Evolutionary conservation across 352 stramenopile species (phyloP).

Genomic region (Globisporangium carolinianum): DNA sequence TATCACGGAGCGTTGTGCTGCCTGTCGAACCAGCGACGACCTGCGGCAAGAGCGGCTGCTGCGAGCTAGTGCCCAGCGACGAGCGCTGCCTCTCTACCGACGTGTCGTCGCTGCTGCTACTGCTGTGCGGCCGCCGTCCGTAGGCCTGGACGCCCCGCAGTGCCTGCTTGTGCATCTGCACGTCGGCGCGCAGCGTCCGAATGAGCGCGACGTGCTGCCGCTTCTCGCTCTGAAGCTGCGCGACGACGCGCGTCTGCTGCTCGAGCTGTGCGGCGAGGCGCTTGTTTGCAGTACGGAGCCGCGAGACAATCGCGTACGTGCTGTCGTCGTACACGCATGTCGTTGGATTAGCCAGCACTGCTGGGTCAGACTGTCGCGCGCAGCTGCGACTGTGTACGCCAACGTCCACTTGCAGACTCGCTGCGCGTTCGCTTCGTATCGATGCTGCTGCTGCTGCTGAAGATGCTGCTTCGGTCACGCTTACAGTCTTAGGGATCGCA

Average conservation of each 20-base stretch:
- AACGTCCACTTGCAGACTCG: not conserved
- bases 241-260: conserved; percentile 41
- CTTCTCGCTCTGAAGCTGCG: conserved; percentile 41
- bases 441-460: no score
- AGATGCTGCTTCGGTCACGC: no score
- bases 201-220: conserved; percentile 35
- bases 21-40: not conserved
- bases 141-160: conserved; percentile 22
- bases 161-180: conserved; percentile 43
- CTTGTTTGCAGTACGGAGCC: conserved; percentile 42
- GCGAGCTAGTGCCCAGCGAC: no score
- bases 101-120: no score
- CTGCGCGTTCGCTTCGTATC: no score
- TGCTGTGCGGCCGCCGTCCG: not conserved
- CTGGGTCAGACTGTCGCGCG: no score
- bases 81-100: no score
- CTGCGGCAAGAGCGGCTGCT: conserved; percentile 2
- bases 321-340: conserved; percentile 35
- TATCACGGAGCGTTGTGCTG: no score
- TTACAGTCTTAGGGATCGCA: no score
- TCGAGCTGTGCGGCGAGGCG: conserved; percentile 35
- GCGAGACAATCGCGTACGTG: conserved; percentile 47
- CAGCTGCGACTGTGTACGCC: not conserved
- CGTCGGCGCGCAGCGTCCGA: conserved; percentile 30
- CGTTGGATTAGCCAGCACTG: not conserved